phyloP scores from a whole-genome alignment of 2,329 filamentous ascomycete species.

The Penicillium hesseltinei region DNA sequence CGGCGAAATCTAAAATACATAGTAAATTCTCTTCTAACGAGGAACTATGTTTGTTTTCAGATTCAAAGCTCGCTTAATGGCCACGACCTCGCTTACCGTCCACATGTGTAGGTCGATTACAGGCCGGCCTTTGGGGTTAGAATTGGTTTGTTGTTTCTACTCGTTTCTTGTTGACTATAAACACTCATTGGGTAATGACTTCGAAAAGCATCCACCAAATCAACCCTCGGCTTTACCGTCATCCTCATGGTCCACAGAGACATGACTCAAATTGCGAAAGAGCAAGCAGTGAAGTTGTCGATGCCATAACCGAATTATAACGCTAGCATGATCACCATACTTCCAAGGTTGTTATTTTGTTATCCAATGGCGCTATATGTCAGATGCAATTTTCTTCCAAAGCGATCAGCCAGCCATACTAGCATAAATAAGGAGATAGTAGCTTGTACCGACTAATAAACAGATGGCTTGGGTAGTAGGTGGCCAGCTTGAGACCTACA shows the following conservation, averaged over 20 bases:
- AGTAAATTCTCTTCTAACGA: background rate
- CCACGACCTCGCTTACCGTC: background rate
- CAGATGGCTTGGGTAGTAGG: background rate
- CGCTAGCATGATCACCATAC: background rate
- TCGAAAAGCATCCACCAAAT: background rate
- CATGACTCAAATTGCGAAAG: background rate
- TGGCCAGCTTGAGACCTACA: background rate
- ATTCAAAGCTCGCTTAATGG: background rate
- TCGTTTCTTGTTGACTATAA: background rate
- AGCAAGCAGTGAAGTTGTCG: background rate
- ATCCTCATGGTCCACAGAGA: background rate
- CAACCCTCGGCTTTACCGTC: background rate
- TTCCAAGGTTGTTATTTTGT: background rate
- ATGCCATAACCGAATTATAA: background rate
- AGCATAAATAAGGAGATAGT: background rate
- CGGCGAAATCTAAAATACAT: background rate
- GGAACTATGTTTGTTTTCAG: background rate
- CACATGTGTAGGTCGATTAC: background rate
- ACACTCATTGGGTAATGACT: background rate
- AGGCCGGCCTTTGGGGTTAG: background rate
- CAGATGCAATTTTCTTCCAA: background rate
- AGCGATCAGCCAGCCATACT: background rate
- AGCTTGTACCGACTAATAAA: no score
- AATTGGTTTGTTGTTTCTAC: background rate
- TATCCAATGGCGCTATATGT: background rate